Base-by-base conservation (phyloP, 805 yeast species). In the Maudiozyma pseudohumilis region DNA sequence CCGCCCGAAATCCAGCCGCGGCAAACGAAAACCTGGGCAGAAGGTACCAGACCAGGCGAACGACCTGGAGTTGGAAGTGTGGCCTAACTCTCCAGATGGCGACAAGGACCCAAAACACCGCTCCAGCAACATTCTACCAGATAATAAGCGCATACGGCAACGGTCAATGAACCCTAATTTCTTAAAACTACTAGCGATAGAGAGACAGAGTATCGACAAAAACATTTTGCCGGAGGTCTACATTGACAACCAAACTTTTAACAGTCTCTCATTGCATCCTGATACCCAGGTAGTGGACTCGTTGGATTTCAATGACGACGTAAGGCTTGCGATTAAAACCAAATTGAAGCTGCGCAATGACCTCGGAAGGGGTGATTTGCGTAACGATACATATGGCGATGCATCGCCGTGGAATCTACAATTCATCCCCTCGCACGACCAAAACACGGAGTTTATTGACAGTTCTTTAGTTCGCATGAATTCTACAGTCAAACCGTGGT, bases 291-390 rank as follows among this genome's bases (percentile, higher is more conserved):
- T 18, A 5, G 32, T 36, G 4, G 21, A 27, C 21, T 16, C 12
- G 4, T 34, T 46, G 21, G 43, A 51, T 16, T 44, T 51, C 13
- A 40, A 48, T 10, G 36, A 45, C 15, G 54, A 48, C 12, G 50
- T 56, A 18, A 52, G 54, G 37, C 37, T 55, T 10, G 61, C 61
- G 2, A 49, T 58, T 18, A 38, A 47, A 12, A 55, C 61, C 1
- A 49, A 56, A 30, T 49, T 54, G 38, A 58, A 58, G 29, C 44
- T 58, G 16, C 53, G 60, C 59, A 45, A 53, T n/a, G 55, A 53
- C 26, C 19, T 21, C 48, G 55, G 53, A 34, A 48, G 20, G 40
- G 47, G 32, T 43, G 48, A 7, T 16, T 15, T 22, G 43, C 36
- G 63, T 29, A 45, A 46, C 13, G 61, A 58, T 34, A 44, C 52